Conservation (phyloP, 2,329 filamentous ascomycete genomes). For the Fusarium pseudocircinatum region DNA sequence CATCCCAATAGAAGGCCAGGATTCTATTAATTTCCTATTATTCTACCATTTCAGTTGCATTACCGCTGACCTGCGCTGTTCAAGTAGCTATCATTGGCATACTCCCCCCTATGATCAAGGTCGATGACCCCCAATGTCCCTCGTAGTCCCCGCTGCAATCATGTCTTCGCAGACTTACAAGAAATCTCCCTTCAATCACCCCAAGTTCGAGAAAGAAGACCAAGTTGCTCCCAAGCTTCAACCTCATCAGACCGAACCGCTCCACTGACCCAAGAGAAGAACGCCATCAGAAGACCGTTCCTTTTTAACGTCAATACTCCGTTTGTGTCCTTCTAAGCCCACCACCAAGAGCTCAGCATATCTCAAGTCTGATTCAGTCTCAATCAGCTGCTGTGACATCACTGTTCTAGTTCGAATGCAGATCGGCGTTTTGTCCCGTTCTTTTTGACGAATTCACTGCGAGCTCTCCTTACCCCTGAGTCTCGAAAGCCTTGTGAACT, state of each 20-base stretch:
- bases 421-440: background rate
- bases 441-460: background rate
- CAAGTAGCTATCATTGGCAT: background rate
- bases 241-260: rapidly evolving
- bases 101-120: background rate
- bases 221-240: background rate
- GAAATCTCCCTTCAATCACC: background rate
- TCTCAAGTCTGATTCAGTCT: background rate
- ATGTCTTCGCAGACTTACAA: background rate
- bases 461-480: background rate
- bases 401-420: rapidly evolving
- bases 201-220: rapidly evolving
- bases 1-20: background rate
- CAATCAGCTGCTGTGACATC: rapidly evolving
- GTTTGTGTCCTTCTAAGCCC: background rate
- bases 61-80: background rate
- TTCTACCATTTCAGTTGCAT: rapidly evolving
- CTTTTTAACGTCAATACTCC: background rate
- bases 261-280: background rate
- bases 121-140: too few relatives aligned
- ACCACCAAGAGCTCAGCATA: background rate
- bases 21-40: too few relatives aligned
- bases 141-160: background rate
- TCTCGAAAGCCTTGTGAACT: background rate
- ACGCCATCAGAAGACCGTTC: background rate